Percentiles rank a stretch among this genome's conserved stretches.
These are phyloP conservation scores for Sclerotinia subarctica DNA, from an alignment of 2,329 filamentous ascomycete species.

Conservation along the genomic window DNA sequence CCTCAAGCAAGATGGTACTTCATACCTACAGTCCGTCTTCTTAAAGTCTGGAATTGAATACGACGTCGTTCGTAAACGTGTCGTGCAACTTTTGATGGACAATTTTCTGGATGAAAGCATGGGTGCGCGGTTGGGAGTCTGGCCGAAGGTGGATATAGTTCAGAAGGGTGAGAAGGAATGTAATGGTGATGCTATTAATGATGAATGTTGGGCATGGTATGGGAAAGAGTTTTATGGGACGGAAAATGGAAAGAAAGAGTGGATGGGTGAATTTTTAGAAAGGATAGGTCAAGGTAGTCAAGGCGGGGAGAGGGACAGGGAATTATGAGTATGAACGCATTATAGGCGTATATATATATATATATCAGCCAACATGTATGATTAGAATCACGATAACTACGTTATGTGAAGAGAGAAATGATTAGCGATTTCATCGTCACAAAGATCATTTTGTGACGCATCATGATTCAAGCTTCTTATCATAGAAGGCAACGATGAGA, in stretches of 20 bases:
- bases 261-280: conserved; percentile 34
- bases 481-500: neutral
- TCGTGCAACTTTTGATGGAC: conserved; percentile 58
- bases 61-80: conserved; percentile 51
- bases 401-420: neutral
- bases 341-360: neutral
- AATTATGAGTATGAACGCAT: conserved; percentile 23
- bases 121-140: conserved; percentile 56
- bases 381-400: neutral
- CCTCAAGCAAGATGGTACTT: conserved; percentile 52
- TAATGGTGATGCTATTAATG: conserved; percentile 41
- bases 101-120: conserved; percentile 65
- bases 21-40: conserved; percentile 52
- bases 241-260: conserved; percentile 23
- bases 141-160: conserved; percentile 43
- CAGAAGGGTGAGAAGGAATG: conserved; percentile 37
- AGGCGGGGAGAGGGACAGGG: conserved; percentile 23
- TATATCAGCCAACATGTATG: neutral
- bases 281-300: conserved; percentile 26
- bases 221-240: conserved; percentile 37
- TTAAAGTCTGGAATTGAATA: conserved; percentile 47
- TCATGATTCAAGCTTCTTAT: neutral
- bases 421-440: neutral
- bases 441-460: neutral
- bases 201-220: conserved; percentile 59